Conservation (phyloP, 805 yeast genomes). For the Candida andamanensis region DNA sequence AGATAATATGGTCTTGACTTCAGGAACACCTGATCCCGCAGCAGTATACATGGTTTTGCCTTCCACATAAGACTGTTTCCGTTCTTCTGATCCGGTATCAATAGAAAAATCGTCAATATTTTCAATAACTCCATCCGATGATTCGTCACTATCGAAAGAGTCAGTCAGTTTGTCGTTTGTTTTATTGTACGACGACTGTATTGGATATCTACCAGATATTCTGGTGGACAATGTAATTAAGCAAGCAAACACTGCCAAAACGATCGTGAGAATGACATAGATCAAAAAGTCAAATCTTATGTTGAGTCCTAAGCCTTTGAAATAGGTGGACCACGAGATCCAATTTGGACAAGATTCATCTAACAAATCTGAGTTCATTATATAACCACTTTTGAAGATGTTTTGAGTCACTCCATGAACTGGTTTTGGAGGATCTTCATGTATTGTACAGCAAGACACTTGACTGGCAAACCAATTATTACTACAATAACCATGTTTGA, state of each 20-base stretch:
- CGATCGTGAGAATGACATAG: conserved; percentile 32
- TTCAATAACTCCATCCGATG: not conserved
- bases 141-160: not conserved
- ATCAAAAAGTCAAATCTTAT: conserved; percentile 28
- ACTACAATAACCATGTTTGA: conserved; percentile 48
- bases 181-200: not conserved
- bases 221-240: conserved; percentile 43
- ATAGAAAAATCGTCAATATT: not conserved
- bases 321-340: conserved; percentile 40
- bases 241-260: conserved; percentile 42
- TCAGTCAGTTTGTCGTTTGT: conserved; percentile 1
- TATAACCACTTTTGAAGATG: conserved; percentile 19
- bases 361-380: conserved; percentile 5
- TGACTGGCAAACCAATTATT: conserved; percentile 41
- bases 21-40: conserved; percentile 58
- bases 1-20: conserved; percentile 54
- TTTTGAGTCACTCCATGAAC: conserved; percentile 7
- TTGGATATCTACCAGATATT: conserved; percentile 18
- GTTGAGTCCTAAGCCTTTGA: conserved; percentile 10
- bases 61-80: conserved; percentile 1
- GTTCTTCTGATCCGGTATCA: not conserved
- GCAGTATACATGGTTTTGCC: conserved; percentile 42
- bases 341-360: conserved; percentile 32
- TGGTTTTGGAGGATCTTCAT: too few relatives aligned
- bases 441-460: conserved; percentile 34